Evolutionary conservation across 1,284 basidiomycete genomes (phyloP).

Genomic region (Papiliotrema nemorosa): DNA sequence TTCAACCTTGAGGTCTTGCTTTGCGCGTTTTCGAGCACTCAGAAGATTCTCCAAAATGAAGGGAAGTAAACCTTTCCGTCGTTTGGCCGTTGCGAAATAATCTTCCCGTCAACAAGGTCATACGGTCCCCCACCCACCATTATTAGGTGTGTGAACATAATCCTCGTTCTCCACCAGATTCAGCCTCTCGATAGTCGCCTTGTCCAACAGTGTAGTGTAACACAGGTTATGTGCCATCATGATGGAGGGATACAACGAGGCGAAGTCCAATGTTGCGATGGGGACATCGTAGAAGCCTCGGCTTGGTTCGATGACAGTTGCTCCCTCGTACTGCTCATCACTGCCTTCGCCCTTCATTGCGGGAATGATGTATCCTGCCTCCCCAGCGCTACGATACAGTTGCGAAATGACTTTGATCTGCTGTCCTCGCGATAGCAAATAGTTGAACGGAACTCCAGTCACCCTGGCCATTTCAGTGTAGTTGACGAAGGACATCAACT

Average conservation of each 20-base stretch:
- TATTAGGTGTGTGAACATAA: slow-evolving; percentile 72
- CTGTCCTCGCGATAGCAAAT: slow-evolving; percentile 81
- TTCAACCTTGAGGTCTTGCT: slow-evolving; percentile 89
- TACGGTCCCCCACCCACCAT: slow-evolving; percentile 59
- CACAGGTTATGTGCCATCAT: slow-evolving; percentile 99
- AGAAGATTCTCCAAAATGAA: slow-evolving; percentile 90
- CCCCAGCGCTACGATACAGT: slow-evolving; percentile 81
- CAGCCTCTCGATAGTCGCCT: slow-evolving; percentile 68
- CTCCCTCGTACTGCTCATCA: slow-evolving; percentile 94
- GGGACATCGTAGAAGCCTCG: slow-evolving; percentile 92
- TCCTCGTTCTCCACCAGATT: slow-evolving; percentile 77
- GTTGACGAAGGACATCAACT: slow-evolving; percentile 96
- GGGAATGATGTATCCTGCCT: slow-evolving; percentile 81
- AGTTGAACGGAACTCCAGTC: slow-evolving; percentile 97
- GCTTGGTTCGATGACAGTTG: slow-evolving; percentile 91
- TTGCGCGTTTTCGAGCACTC: slow-evolving; percentile 83
- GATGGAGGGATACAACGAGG: slow-evolving; percentile 93
- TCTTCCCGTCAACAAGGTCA: slow-evolving; percentile 55
- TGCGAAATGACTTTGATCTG: slow-evolving; percentile 96
- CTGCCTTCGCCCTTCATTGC: slow-evolving; percentile 76
- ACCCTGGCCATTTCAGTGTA: slow-evolving; percentile 95
- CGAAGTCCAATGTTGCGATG: slow-evolving; percentile 95
- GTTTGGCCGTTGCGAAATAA: slow-evolving; percentile 69
- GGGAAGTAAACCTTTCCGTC: slow-evolving; percentile 80
- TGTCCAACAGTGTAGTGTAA: slow-evolving; percentile 87